These are phyloP conservation scores for Fusarium drepaniforme DNA, from an alignment of 2,329 filamentous ascomycete genomes.

Conservation along the genomic window DNA sequence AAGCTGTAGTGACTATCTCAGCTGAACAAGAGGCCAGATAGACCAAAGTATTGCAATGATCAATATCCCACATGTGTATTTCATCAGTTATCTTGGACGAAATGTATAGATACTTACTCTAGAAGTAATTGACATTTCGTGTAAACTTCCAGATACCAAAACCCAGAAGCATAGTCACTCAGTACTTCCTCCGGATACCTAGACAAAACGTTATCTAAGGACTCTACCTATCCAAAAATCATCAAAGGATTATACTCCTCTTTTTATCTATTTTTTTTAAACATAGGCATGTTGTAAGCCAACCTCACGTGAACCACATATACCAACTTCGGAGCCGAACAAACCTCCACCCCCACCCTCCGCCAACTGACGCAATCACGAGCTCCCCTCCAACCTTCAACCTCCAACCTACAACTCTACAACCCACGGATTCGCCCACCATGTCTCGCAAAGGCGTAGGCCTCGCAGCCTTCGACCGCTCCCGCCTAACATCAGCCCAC, in stretches of 20 bases:
- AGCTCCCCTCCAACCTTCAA: neutral
- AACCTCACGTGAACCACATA: neutral
- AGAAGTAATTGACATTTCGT: neutral
- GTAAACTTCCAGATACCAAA: neutral
- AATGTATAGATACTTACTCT: neutral
- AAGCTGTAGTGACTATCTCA: neutral
- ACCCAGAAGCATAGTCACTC: neutral
- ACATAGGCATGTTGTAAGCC: neutral
- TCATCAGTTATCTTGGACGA: too few species aligned
- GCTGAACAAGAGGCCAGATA: neutral
- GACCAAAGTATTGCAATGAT: neutral
- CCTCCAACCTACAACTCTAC: neutral
- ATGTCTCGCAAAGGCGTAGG: conserved; percentile 88
- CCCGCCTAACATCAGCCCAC: conserved; percentile 85
- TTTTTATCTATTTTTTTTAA: neutral
- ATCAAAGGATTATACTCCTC: neutral
- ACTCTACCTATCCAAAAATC: neutral
- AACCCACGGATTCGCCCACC: conserved; percentile 10
- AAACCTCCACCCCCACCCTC: neutral
- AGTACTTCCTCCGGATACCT: neutral
- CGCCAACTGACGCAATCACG: conserved; percentile 38
- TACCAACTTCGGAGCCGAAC: neutral
- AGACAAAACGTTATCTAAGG: neutral
- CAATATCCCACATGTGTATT: neutral
- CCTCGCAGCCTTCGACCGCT: conserved; percentile 89